Base-by-base conservation (phyloP, 768 basidiomycete species). In the Hebeloma cylindrosporum region DNA sequence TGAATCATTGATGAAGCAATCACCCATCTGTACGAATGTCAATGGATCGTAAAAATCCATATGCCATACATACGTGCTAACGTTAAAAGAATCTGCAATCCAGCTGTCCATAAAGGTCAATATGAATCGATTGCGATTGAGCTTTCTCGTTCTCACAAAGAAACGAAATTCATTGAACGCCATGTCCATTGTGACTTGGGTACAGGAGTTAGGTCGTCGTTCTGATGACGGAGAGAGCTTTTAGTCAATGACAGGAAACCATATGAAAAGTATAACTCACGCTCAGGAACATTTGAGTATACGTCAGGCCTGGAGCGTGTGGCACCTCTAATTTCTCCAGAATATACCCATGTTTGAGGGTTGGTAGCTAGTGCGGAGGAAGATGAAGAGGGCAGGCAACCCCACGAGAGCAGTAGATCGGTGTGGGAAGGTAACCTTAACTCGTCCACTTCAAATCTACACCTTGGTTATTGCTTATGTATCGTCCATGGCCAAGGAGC, bases 1-100 rank as follows among this genome's bases (percentile, higher is more conserved):
- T 83, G 78, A 23, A 83, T 74, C 85, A 88, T 85, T 9, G 83
- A 82, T 21, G 83, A 85, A 0, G 75, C 83, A 47, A 87, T 86
- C 83, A 83, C 83, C 84, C 82, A 85, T 47, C 82, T 85, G 43
- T n/a, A 41, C 18, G 5, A 26, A 11, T 11, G 11, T 16, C 7
- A 17, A 30, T 23, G 21, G 11, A 34, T 49, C 23, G 36, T 31
- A 40, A 9, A n/a, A 34, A 28, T n/a, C 10, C 23, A 16, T 26
- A 26, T 23, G 29, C 20, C 31, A 46, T 37, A 68, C 80, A 57
- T 63, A 83, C 82, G 83, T 85, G 61, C 83, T 85, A 58, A 86
- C 75, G 55, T 86, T 88, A 71, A 87, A 89, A 54, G 78, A 79
- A 66, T 90, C 87, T 28, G 84, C 85, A 31, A 89, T 76, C 88